Evolutionary conservation across 2,329 filamentous ascomycete genomes (phyloP), one percentile per base, ranked within the genome.

Genomic region (Fusarium tjaetaba): DNA sequence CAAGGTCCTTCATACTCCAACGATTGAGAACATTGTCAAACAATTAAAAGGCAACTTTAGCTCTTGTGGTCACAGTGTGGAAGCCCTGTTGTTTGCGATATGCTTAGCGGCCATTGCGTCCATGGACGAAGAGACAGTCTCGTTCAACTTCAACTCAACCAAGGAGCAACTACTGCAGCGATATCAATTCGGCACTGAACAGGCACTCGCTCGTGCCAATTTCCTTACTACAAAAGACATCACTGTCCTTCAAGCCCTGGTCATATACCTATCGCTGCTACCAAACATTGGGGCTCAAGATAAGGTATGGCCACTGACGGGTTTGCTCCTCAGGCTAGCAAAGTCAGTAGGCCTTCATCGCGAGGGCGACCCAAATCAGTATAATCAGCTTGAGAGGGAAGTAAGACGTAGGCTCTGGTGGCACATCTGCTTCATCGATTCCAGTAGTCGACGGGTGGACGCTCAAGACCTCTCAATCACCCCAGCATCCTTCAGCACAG

Each of bases 401-500:
- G 53, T 55, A 1, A 72, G 75, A 20, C 68, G 75, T 36, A 73
- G 77, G 15, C 30, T 79, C 2, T 79, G 78, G 77, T 79, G 78
- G 77, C 79, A 80, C 15, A 75, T 80, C 13, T 78, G 77, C 52
- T 79, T 80, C 45, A 46, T 80, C 6, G 77, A 80, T 39, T 79
- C 77, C 5, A 63, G 42, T 15, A 73, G 59, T 39, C 68, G 71
- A 42, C 48, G 34, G n/a, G 34, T 65, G 2, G 67, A 57, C 4
- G 46, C 74, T 4, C 55, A 59, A n/a, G 76, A 76, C 5, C 41
- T 79, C 2, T 74, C 73, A 3, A 52, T 78, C n/a, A 68, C 72
- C 9, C 65, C 69, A n/a, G 42, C 42, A 0, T 71, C 64, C 4
- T 86, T 84, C 34, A 82, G 86, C 59, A 85, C 84, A 2, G 74